phyloP scores from a whole-genome alignment of 106 monocot genomes.

The Apostasia ramifera region DNA sequence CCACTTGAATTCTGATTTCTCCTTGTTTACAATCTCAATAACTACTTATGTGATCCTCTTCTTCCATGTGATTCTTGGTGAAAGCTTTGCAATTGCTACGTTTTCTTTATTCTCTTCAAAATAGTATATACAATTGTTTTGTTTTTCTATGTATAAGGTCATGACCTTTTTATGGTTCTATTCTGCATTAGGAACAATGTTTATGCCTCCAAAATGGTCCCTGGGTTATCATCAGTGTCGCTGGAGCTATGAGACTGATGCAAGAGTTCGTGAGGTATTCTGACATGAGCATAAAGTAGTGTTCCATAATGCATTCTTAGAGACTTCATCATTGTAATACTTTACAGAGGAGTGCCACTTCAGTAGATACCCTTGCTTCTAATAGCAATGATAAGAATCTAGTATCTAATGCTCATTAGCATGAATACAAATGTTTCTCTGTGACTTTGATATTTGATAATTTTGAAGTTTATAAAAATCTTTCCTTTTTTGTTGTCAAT shows the following conservation, averaged over 20 bases:
- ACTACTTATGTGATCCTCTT: no score
- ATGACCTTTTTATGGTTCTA: background rate
- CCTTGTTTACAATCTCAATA: background rate
- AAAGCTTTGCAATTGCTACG: background rate
- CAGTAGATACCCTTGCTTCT: no score
- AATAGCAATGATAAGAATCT: no score
- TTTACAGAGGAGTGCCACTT: no score
- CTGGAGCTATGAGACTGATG: slow-evolving; percentile 83
- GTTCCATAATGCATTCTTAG: no score
- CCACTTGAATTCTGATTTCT: background rate
- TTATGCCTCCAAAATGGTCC: slow-evolving; percentile 99
- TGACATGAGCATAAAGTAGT: background rate
- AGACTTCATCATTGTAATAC: no score
- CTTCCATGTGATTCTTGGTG: background rate
- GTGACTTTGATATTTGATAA: background rate
- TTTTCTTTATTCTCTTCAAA: no score
- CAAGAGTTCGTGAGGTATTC: slow-evolving; percentile 71
- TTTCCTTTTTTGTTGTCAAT: background rate
- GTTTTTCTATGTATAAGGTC: no score
- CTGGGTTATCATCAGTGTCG: slow-evolving; percentile 97
- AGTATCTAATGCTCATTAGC: background rate
- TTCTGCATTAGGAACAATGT: slow-evolving; percentile 65
- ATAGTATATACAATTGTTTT: no score
- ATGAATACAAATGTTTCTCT: background rate
- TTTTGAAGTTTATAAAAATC: background rate